Evolutionary conservation across 805 yeast species (phyloP).

Genomic region (Ogataea allantospora): DNA sequence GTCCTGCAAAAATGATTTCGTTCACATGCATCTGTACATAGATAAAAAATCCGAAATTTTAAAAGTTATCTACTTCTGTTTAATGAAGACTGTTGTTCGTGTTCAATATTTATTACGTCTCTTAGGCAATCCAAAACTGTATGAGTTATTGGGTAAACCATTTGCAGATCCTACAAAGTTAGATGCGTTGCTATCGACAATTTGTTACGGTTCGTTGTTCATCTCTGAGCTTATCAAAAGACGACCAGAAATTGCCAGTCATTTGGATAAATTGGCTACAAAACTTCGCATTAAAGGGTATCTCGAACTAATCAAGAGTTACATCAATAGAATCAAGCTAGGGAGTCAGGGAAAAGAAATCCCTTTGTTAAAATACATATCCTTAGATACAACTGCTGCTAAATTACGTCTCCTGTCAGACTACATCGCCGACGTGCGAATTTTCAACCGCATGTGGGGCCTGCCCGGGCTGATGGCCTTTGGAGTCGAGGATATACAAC

Average conservation of each 20-base stretch:
- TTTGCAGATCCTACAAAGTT: constrained; percentile 28
- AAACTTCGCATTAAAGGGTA: constrained; percentile 2
- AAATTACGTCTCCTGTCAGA: constrained; percentile 28
- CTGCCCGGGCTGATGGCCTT: constrained; percentile 29
- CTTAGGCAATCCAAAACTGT: constrained; percentile 26
- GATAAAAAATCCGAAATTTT: constrained; percentile 2
- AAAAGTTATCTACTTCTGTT: neutral
- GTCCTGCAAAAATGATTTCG: constrained; percentile 14
- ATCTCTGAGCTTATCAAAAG: constrained; percentile 26
- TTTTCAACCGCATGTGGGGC: constrained; percentile 38
- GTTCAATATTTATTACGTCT: constrained; percentile 12
- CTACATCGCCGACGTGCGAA: constrained; percentile 36
- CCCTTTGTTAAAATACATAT: neutral
- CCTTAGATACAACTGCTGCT: constrained; percentile 9
- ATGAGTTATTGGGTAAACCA: constrained; percentile 27
- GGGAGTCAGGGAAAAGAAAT: neutral
- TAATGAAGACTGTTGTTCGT: neutral
- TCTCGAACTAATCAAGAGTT: neutral
- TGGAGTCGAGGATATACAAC: constrained; percentile 19
- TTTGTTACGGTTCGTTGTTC: constrained; percentile 33
- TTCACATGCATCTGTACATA: constrained; percentile 10
- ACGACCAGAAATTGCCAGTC: constrained; percentile 17
- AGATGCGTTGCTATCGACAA: constrained; percentile 34
- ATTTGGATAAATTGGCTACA: constrained; percentile 7
- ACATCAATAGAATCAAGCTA: constrained; percentile 1